These are phyloP conservation scores for Vinca minor DNA, from an alignment of 257 asterid species.

Conservation along the genomic window DNA sequence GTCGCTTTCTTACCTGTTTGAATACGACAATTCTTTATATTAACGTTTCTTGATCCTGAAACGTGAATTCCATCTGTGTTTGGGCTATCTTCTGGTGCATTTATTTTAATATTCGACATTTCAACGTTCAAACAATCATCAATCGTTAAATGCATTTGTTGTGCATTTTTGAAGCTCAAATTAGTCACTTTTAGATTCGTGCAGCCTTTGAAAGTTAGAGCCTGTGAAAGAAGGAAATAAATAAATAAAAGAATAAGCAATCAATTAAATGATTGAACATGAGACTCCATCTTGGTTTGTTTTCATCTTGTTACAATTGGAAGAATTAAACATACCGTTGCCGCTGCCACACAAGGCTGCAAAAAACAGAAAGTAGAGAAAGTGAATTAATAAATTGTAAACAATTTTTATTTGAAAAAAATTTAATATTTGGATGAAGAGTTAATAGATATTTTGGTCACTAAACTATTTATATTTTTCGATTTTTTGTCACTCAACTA, in stretches of 20 bases:
- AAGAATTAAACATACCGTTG: conserved; percentile 21
- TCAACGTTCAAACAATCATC: conserved; percentile 13
- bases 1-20: conserved; percentile 22
- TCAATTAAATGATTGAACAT: not conserved
- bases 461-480: too few species aligned
- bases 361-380: not conserved
- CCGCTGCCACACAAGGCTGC: conserved; percentile 32
- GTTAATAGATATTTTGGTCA: too few species aligned
- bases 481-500: too few species aligned
- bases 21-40: conserved; percentile 17
- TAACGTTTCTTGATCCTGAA: conserved; percentile 22
- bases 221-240: conserved; percentile 31
- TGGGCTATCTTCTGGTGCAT: conserved; percentile 28
- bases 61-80: conserved; percentile 44
- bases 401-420: too few species aligned
- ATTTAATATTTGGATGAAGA: too few species aligned
- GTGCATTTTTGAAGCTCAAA: conserved; percentile 54
- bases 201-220: conserved; percentile 55
- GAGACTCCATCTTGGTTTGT: too few species aligned
- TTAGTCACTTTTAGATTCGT: conserved; percentile 42
- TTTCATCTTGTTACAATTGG: not conserved
- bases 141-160: conserved; percentile 46
- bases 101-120: conserved; percentile 23
- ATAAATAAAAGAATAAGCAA: not conserved
- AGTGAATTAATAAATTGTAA: not conserved